phyloP scores from a whole-genome alignment of 352 stramenopile genomes.

The Phytopythium aichiense region DNA sequence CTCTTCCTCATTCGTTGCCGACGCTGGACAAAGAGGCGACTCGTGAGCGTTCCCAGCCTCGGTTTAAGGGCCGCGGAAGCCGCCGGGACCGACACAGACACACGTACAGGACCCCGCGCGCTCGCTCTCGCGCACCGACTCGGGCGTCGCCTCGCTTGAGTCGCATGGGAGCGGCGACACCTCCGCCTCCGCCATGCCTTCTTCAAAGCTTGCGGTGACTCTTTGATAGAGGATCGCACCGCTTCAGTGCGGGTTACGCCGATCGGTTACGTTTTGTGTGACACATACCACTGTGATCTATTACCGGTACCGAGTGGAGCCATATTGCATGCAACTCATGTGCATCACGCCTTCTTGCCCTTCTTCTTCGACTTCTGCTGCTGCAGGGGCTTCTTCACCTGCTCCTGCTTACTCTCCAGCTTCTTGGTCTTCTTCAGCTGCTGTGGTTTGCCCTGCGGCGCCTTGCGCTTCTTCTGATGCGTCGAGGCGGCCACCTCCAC shows the following conservation, averaged over 20 bases:
- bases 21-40: neutral
- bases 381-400: constrained; percentile 14
- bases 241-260: no score
- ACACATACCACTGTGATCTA: neutral
- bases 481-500: neutral
- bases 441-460: constrained; percentile 15
- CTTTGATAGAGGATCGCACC: no score
- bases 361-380: constrained; percentile 20
- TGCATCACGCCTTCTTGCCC: constrained; percentile 3
- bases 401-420: neutral
- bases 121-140: neutral
- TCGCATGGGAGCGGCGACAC: neutral
- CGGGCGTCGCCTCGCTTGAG: neutral
- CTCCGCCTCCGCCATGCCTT: neutral
- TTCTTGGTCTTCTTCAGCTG: constrained; percentile 23
- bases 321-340: neutral
- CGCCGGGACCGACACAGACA: neutral
- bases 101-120: neutral
- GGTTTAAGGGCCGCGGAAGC: neutral
- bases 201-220: no score
- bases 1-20: constrained; percentile 6
- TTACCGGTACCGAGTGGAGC: neutral
- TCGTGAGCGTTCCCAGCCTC: neutral
- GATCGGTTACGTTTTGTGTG: neutral
- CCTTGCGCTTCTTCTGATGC: constrained; percentile 13